A percentile compares a stretch with the other conserved stretches of the same genome.
phyloP scores from a whole-genome alignment of 345 rosid species.

The Triadica sebifera region DNA sequence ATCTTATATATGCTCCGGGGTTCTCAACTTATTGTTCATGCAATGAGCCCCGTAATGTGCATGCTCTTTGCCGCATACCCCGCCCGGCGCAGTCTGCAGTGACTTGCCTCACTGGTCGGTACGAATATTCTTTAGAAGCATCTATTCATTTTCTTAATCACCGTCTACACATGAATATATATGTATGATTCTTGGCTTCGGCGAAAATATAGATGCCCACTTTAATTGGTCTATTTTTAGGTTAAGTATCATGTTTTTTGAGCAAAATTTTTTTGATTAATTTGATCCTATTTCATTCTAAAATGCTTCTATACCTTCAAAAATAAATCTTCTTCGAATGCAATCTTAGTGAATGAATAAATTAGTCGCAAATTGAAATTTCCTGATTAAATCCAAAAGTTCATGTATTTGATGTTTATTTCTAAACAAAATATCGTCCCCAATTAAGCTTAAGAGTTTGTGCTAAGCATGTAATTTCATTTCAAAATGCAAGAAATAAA shows the following conservation, averaged over 20 bases:
- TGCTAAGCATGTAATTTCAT: neutral
- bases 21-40: conserved; percentile 2
- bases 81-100: conserved; percentile 18
- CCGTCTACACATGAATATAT: neutral
- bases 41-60: conserved; percentile 31
- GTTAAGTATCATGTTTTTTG: too few species aligned
- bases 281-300: too few species aligned
- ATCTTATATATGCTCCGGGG: neutral
- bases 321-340: too few species aligned
- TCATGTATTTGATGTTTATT: too few species aligned
- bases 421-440: too few species aligned
- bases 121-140: conserved; percentile 39
- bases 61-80: conserved; percentile 26
- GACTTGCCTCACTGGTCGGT: neutral
- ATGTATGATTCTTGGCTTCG: neutral
- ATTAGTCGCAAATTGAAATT: too few species aligned
- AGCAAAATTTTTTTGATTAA: too few species aligned
- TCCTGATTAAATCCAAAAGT: too few species aligned
- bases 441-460: neutral
- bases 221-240: conserved; percentile 4
- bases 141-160: conserved; percentile 24
- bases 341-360: too few species aligned
- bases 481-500: neutral
- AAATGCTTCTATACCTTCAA: too few species aligned
- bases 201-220: conserved; percentile 10